A percentile compares a stretch with the other conserved stretches of the same genome.
Evolutionary conservation across 2,329 filamentous ascomycete species (phyloP).

Genomic region (Beauveria varroae): DNA sequence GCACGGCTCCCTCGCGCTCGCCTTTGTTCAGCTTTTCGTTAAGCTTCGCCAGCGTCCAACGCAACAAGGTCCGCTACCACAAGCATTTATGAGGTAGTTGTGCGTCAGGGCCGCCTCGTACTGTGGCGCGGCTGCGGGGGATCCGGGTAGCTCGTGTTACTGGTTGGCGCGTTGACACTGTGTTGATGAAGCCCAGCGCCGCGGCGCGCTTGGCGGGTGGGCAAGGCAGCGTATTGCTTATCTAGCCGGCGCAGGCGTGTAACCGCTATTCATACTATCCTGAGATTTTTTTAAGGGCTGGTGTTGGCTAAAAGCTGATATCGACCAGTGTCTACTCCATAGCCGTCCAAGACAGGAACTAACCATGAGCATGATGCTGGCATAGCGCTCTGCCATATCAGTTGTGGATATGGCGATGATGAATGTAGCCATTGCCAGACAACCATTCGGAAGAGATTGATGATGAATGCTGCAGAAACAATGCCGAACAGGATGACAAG

Average conservation of each 20-base stretch:
- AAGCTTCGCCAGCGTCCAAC: slow-evolving; percentile 54
- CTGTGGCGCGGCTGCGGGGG: slow-evolving; percentile 36
- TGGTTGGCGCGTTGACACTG: slow-evolving; percentile 43
- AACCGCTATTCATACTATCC: slow-evolving; percentile 53
- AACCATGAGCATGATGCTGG: slow-evolving; percentile 65
- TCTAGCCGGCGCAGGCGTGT: slow-evolving; percentile 68
- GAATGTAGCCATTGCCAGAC: slow-evolving; percentile 18
- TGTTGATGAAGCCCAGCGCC: slow-evolving; percentile 69
- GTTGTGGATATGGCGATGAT: slow-evolving; percentile 18
- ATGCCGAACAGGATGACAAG: slow-evolving; percentile 50
- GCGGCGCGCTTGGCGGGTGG: slow-evolving; percentile 66
- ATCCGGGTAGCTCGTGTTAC: slow-evolving; percentile 66
- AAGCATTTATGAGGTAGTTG: slow-evolving; percentile 59
- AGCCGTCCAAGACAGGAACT: neutral
- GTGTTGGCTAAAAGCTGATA: neutral
- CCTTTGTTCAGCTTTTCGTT: slow-evolving; percentile 65
- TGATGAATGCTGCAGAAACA: slow-evolving; percentile 48
- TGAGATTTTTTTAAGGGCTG: slow-evolving; percentile 31
- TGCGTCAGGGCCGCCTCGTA: slow-evolving; percentile 57
- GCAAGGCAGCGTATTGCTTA: slow-evolving; percentile 65
- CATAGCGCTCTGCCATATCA: slow-evolving; percentile 18
- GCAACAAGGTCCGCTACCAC: slow-evolving; percentile 51
- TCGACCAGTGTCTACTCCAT: neutral
- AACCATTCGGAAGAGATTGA: slow-evolving; percentile 36
- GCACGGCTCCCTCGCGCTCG: slow-evolving; percentile 47